Percentiles rank a stretch among this genome's conserved stretches.
Evolutionary conservation across 495 filamentous ascomycete species (phyloP).

Genomic region (Jackrogersella multiformis): DNA sequence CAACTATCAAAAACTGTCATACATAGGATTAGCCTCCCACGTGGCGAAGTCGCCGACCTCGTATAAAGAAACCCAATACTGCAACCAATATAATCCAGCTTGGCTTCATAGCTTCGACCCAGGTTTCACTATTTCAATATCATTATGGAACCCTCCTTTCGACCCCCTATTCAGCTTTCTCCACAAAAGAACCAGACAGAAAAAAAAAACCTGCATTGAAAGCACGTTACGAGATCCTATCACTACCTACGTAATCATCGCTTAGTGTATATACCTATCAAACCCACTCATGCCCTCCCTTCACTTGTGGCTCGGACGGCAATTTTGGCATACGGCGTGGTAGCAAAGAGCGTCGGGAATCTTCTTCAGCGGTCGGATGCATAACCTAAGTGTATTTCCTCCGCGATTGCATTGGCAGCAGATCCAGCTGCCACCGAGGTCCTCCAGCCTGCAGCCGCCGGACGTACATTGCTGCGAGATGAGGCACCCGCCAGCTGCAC

Average conservation of each 20-base stretch:
- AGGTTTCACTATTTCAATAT: constrained; percentile 25
- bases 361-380: constrained; percentile 45
- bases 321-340: constrained; percentile 40
- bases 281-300: not conserved
- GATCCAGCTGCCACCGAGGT: constrained; percentile 53
- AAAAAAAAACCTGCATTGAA: not conserved
- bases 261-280: not conserved
- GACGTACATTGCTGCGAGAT: constrained; percentile 53
- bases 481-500: constrained; percentile 54
- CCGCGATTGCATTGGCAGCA: constrained; percentile 56
- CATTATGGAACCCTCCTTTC: not conserved
- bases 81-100: constrained; percentile 38
- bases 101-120: constrained; percentile 10
- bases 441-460: constrained; percentile 54
- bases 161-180: not conserved
- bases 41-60: constrained; percentile 42
- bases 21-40: constrained; percentile 31
- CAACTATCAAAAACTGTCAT: constrained; percentile 36
- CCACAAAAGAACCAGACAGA: not conserved
- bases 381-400: constrained; percentile 52
- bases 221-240: not conserved
- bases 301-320: constrained; percentile 22
- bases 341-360: constrained; percentile 58
- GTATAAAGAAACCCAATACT: constrained; percentile 38
- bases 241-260: not conserved